These are phyloP conservation scores for Xylariales sp. DNA, from an alignment of 2,329 filamentous ascomycete genomes.

Conservation along the genomic window DNA sequence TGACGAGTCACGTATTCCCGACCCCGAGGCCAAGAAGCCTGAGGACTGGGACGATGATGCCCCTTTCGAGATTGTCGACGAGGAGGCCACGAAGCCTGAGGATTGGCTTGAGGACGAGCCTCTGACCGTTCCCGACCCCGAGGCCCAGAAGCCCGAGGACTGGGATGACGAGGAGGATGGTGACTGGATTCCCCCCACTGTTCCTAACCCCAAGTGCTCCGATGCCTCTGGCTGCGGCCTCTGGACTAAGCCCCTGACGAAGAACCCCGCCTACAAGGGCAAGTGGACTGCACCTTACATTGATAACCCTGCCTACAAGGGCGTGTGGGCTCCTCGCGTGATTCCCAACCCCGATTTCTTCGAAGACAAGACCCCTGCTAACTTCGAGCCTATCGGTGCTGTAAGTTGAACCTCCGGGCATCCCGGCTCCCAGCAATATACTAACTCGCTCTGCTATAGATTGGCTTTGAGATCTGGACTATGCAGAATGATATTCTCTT, in stretches of 20 bases:
- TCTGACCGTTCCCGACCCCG: slow-evolving; percentile 77
- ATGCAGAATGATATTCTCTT: slow-evolving; percentile 99
- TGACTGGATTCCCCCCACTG: slow-evolving; percentile 86
- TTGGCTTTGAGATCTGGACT: slow-evolving; percentile 99
- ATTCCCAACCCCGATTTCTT: slow-evolving; percentile 95
- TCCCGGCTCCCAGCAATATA: background rate
- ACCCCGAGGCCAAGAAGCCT: slow-evolving; percentile 92
- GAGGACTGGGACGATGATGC: slow-evolving; percentile 99
- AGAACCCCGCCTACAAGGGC: slow-evolving; percentile 97
- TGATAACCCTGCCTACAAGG: slow-evolving; percentile 98
- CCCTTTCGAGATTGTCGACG: slow-evolving; percentile 91
- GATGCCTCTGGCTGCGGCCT: slow-evolving; percentile 90
- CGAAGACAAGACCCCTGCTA: slow-evolving; percentile 93
- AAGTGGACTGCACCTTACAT: slow-evolving; percentile 92
- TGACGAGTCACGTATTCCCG: slow-evolving; percentile 83
- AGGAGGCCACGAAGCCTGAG: slow-evolving; percentile 83
- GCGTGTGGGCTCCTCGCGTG: slow-evolving; percentile 88
- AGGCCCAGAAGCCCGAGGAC: slow-evolving; percentile 95
- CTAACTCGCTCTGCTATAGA: slow-evolving; percentile 45
- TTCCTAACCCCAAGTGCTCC: slow-evolving; percentile 93
- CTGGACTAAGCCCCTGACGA: slow-evolving; percentile 87
- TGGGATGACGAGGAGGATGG: slow-evolving; percentile 99
- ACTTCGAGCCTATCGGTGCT: slow-evolving; percentile 97
- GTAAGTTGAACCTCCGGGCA: slow-evolving; percentile 50
- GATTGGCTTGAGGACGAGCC: slow-evolving; percentile 96